phyloP scores from a whole-genome alignment of 306 rosid species.

The Dicorynia guianensis region DNA sequence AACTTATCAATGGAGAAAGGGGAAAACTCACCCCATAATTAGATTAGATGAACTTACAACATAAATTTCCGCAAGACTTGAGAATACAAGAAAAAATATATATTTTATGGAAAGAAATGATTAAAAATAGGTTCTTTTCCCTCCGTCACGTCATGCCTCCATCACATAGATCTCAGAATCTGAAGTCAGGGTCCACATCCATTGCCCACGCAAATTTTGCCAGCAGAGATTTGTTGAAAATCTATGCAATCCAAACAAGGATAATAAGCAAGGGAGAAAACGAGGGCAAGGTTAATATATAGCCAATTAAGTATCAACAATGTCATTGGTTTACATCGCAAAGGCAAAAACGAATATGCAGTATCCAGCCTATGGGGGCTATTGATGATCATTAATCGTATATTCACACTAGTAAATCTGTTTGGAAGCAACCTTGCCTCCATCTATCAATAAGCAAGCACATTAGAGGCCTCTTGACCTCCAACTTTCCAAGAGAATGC shows the following conservation, averaged over 20 bases:
- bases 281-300: not conserved
- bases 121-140: not conserved
- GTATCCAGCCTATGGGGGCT: too few species aligned
- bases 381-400: too few species aligned
- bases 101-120: slow-evolving; percentile 43
- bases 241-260: slow-evolving; percentile 42
- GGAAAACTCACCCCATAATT: slow-evolving; percentile 53
- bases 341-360: too few species aligned
- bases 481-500: not conserved
- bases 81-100: slow-evolving; percentile 26
- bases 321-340: too few species aligned
- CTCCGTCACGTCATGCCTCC: not conserved
- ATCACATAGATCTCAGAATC: slow-evolving; percentile 52
- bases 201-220: slow-evolving; percentile 77
- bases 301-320: not conserved
- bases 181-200: slow-evolving; percentile 75
- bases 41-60: slow-evolving; percentile 60
- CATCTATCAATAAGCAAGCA: slow-evolving; percentile 1
- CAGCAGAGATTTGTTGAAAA: slow-evolving; percentile 70
- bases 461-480: not conserved
- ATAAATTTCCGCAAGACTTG: slow-evolving; percentile 45
- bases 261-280: not conserved
- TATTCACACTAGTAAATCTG: not conserved
- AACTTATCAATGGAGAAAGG: not conserved
- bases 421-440: not conserved